Evolutionary conservation across 192 early-diverging fungal genomes (phyloP).

Genomic region (Helicostylum pulchrum): DNA sequence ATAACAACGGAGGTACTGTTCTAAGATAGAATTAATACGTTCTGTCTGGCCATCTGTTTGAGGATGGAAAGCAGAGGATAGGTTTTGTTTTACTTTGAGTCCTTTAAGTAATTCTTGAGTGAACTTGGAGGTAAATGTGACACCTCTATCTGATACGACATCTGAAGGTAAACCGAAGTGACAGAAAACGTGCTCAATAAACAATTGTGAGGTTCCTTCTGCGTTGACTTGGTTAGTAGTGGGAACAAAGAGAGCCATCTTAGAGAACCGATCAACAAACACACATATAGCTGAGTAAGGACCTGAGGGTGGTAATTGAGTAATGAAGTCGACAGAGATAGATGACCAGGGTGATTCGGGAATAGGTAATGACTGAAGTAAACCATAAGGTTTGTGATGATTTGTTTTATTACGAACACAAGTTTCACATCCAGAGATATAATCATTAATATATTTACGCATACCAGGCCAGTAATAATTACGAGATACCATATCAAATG

Average conservation of each 20-base stretch:
- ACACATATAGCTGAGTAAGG: conserved; percentile 40
- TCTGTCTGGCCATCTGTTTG: conserved; percentile 47
- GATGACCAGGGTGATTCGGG: conserved; percentile 34
- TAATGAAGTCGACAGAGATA: conserved; percentile 46
- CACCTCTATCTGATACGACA: conserved; percentile 45
- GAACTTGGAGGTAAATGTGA: conserved; percentile 40
- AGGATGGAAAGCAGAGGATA: conserved; percentile 42
- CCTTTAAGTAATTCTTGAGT: conserved; percentile 24
- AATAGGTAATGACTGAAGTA: conserved; percentile 31
- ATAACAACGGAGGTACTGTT: conserved; percentile 44
- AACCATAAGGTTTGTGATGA: conserved; percentile 37
- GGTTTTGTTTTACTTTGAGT: conserved; percentile 25
- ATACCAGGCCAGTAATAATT: conserved; percentile 38
- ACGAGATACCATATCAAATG: conserved; percentile 33
- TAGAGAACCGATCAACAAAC: conserved; percentile 42
- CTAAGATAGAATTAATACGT: conserved; percentile 34
- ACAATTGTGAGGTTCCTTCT: conserved; percentile 16
- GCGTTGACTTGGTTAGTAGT: conserved; percentile 14
- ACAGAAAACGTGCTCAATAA: conserved; percentile 24
- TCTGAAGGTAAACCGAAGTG: conserved; percentile 37
- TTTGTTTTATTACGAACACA: conserved; percentile 33
- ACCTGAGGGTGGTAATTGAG: conserved; percentile 12
- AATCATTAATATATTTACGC: conserved; percentile 26
- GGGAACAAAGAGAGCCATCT: conserved; percentile 27
- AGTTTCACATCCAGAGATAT: conserved; percentile 30